Percentiles rank a stretch among this genome's conserved stretches.
phyloP scores from a whole-genome alignment of 1,284 basidiomycete genomes.

The Naganishia sp. region DNA sequence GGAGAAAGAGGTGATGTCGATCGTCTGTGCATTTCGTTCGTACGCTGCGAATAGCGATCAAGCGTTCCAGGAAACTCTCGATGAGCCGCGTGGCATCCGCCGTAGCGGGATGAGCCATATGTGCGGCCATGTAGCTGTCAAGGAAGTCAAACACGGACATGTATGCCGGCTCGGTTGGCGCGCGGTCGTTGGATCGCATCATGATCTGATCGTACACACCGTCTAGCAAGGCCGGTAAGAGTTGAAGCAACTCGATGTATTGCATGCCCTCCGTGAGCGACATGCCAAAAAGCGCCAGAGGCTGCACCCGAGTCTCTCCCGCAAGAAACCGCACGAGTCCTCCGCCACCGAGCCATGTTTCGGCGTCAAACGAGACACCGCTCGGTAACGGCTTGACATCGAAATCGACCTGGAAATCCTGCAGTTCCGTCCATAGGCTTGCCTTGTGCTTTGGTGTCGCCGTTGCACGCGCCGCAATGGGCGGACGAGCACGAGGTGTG shows the following conservation, averaged over 20 bases:
- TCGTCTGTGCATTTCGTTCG: slow-evolving; percentile 4
- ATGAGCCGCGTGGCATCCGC: slow-evolving; percentile 3
- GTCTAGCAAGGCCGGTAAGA: slow-evolving; percentile 12
- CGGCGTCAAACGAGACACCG: slow-evolving; percentile 41
- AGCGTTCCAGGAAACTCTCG: slow-evolving; percentile 4
- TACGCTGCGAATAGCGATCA: neutral
- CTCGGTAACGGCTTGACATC: slow-evolving; percentile 50
- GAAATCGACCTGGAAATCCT: slow-evolving; percentile 51
- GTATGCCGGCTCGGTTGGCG: slow-evolving; percentile 8
- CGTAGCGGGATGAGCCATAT: neutral
- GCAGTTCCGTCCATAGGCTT: slow-evolving; percentile 51
- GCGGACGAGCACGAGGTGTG: neutral
- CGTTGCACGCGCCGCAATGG: too few relatives aligned
- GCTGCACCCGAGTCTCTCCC: neutral
- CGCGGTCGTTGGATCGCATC: slow-evolving; percentile 3
- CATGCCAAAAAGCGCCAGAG: slow-evolving; percentile 10
- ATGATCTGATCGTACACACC: slow-evolving; percentile 15
- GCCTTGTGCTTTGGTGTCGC: slow-evolving; percentile 4
- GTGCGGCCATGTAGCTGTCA: slow-evolving; percentile 1
- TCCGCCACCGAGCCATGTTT: slow-evolving; percentile 28
- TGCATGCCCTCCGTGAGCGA: slow-evolving; percentile 11
- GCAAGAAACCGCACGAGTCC: neutral
- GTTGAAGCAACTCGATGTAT: slow-evolving; percentile 10
- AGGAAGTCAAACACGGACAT: slow-evolving; percentile 8
- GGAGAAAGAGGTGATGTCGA: slow-evolving; percentile 2